Evolutionary conservation across 805 yeast genomes (phyloP), one percentile per base, ranked within the genome.

Genomic region (Candida ovalis): DNA sequence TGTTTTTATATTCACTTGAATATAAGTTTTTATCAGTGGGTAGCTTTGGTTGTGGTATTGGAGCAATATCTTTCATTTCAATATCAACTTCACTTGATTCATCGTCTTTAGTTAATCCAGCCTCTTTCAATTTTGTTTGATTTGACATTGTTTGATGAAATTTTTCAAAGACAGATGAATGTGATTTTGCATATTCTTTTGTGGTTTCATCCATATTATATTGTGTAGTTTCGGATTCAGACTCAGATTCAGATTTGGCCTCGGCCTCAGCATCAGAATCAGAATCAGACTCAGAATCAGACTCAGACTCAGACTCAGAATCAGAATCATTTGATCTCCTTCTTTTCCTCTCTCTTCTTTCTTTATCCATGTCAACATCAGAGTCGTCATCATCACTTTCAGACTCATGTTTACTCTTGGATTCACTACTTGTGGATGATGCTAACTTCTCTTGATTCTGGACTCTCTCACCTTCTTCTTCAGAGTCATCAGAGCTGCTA

Each of bases 11-110:
- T 17, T 62, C 59, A 17, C 60, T 54, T 3, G 74, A 62, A 7
- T 67, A 51, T 19, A 81, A 62, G 44, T 62, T 64, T 40, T 64
- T 63, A 55, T 82, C 86, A 47, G 70, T 69, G 3, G 88, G 88
- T 24, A 83, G 67, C 30, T 71, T 81, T 0, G 96, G 96, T 64
- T 89, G 96, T 1, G 98, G 97, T 38, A 92, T 69, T 18, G 96
- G 95, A 5, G 77, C 82, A 37, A 92, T 64, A 40, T 69, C 74
- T 58, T 69, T 75, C 19, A 53, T 49, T 24, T 66, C 71, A 1
- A 62, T 66, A 4, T 56, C 62, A 8, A 57, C 62, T 2, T 55
- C 61, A 13, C 50, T 58, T 4, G 53, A 56, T 15, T 52, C 56
- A 33, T 46, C 52, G 9, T 43, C 55, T 3, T 49, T 50, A 0